Conservation (phyloP, 495 filamentous ascomycete genomes). For the Penicillium waksmanii region DNA sequence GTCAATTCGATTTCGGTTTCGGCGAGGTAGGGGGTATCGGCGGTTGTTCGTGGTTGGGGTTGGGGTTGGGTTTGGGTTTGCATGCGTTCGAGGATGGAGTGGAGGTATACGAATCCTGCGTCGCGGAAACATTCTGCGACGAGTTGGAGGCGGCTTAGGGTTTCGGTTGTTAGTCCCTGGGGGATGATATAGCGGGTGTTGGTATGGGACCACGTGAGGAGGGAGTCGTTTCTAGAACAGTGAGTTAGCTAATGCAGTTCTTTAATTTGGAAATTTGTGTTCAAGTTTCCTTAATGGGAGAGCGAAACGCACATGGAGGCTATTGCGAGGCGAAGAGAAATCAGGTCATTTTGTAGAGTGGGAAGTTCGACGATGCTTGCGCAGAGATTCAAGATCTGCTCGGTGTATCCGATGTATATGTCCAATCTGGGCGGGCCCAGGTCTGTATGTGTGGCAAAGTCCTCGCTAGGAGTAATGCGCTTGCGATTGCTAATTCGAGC, state of each 20-base stretch:
- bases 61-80: background rate
- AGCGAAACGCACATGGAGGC: constrained; percentile 34
- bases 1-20: constrained; percentile 1
- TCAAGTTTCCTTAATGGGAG: background rate
- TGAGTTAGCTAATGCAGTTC: background rate
- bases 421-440: constrained; percentile 40
- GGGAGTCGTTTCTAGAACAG: constrained; percentile 37
- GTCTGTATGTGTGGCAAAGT: constrained; percentile 26
- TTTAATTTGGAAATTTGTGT: too few species aligned
- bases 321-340: constrained; percentile 35
- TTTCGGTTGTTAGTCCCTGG: constrained; percentile 31
- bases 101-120: constrained; percentile 46
- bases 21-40: too few species aligned
- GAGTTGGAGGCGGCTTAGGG: constrained; percentile 43
- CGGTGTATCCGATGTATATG: constrained; percentile 50
- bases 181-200: constrained; percentile 39
- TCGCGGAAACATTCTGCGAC: constrained; percentile 52
- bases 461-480: constrained; percentile 21
- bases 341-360: constrained; percentile 24
- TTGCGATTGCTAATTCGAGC: constrained; percentile 44
- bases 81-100: constrained; percentile 45
- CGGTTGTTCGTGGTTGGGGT: background rate
- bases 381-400: constrained; percentile 47
- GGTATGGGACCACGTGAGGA: constrained; percentile 42
- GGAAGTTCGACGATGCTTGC: constrained; percentile 43